These are phyloP conservation scores for Eremomyces bilateralis DNA, from an alignment of 495 filamentous ascomycete species.

Conservation along the genomic window DNA sequence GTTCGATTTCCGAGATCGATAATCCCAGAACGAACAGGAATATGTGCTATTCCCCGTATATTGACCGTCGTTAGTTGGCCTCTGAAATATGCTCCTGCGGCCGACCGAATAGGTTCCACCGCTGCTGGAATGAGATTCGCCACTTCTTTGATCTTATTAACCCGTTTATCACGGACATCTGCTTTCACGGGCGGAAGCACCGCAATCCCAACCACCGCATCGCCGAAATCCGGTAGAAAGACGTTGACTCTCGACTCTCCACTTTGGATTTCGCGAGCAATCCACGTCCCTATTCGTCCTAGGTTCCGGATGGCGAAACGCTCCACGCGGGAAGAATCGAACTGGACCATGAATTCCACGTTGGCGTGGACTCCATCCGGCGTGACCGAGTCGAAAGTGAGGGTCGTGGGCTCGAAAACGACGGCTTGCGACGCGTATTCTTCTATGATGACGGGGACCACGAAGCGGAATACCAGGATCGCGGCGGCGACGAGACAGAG, in stretches of 20 bases:
- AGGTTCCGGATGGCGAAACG: conserved; percentile 47
- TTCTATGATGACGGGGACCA: conserved; percentile 57
- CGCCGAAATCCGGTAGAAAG: conserved; percentile 63
- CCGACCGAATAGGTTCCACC: conserved; percentile 50
- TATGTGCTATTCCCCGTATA: conserved; percentile 43
- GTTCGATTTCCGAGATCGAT: conserved; percentile 51
- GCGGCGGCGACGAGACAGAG: conserved; percentile 29
- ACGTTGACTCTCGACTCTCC: conserved; percentile 49
- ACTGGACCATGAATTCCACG: conserved; percentile 53
- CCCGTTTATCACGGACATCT: conserved; percentile 51
- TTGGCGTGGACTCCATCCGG: conserved; percentile 50
- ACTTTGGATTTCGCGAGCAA: conserved; percentile 49
- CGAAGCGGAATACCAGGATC: conserved; percentile 40
- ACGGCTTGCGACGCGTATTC: conserved; percentile 68
- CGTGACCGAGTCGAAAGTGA: conserved; percentile 72
- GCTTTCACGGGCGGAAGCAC: conserved; percentile 49
- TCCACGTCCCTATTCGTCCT: conserved; percentile 61
- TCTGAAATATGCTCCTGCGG: conserved; percentile 74
- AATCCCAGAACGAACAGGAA: conserved; percentile 56
- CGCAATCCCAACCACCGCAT: conserved; percentile 58
- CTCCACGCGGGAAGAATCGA: conserved; percentile 54
- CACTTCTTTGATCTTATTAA: conserved; percentile 56
- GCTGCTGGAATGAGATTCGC: conserved; percentile 54
- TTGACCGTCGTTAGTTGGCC: conserved; percentile 46
- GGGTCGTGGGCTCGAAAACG: conserved; percentile 53